Conservation (phyloP, 2,329 filamentous ascomycete species). For the Fusarium cicatricum region DNA sequence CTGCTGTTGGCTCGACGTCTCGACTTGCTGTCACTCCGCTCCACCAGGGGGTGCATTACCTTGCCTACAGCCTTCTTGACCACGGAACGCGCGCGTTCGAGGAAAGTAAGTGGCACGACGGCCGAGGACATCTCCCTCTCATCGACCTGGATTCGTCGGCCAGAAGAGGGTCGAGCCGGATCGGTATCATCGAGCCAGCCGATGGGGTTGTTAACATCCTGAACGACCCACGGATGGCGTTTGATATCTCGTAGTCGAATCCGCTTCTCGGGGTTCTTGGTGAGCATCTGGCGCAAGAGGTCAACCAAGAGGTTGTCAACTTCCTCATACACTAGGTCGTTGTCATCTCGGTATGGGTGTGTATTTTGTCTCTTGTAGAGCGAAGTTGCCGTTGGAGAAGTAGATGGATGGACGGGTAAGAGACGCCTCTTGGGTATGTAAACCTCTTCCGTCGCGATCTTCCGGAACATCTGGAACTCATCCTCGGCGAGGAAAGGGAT, state of each 20-base stretch:
- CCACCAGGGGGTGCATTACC: slow-evolving; percentile 67
- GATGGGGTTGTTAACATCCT: slow-evolving; percentile 76
- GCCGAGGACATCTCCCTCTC: slow-evolving; percentile 89
- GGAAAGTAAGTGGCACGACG: slow-evolving; percentile 86
- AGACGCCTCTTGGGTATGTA: slow-evolving; percentile 86
- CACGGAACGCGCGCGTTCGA: slow-evolving; percentile 84
- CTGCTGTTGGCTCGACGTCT: slow-evolving; percentile 68
- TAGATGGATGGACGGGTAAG: slow-evolving; percentile 73
- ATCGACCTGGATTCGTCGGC: slow-evolving; percentile 90
- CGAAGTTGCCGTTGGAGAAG: slow-evolving; percentile 62
- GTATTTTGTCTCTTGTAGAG: slow-evolving; percentile 66
- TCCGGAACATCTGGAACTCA: slow-evolving; percentile 89
- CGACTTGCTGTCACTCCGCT: slow-evolving; percentile 63
- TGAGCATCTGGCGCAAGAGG: slow-evolving; percentile 79
- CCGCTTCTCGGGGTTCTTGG: slow-evolving; percentile 87
- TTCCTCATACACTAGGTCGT: slow-evolving; percentile 84
- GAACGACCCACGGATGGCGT: slow-evolving; percentile 88
- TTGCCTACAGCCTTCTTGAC: slow-evolving; percentile 74
- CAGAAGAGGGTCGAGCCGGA: slow-evolving; percentile 77
- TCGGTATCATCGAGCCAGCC: slow-evolving; percentile 96
- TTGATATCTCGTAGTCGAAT: slow-evolving; percentile 94
- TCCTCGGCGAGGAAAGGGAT: slow-evolving; percentile 93
- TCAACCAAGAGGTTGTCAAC: slow-evolving; percentile 83
- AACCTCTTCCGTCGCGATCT: slow-evolving; percentile 91
- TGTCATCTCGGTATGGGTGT: slow-evolving; percentile 76